Evolutionary conservation across 1,284 basidiomycete genomes (phyloP), one percentile per base, ranked within the genome.

Genomic region (Pseudozyma flocculosa): DNA sequence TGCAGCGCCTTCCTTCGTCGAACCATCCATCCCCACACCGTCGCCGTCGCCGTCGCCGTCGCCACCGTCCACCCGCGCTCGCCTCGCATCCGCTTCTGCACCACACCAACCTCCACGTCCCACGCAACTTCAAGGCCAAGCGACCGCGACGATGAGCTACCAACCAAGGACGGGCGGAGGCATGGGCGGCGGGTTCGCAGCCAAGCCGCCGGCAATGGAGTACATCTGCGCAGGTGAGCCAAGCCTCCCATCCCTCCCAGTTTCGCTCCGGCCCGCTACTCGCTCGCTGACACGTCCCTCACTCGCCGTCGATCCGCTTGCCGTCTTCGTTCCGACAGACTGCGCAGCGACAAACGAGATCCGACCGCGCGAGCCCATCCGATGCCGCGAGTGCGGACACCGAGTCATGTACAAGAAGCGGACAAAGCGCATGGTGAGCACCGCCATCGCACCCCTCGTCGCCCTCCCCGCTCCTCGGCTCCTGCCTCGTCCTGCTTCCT

Each of bases 331-430:
- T n/a, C n/a, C 26, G 11, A 9, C 63, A 95, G 93, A 97, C 79
- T 97, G 94, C 79, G 90, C 91, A 54, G 88, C 88, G 3, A 89
- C 90, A 81, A 96, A 95, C 78, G 87, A 89, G 74, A 93, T 97
- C 79, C 88, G 87, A 79, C 83, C 90, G n/a, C 83, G 90, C 57
- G 94, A 98, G 79, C 90, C 92, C 41, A 95, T 97, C 71, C 87
- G 94, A 52, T 98, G 94, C 81, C 85, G 89, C 71, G 92, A 97
- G 79, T 98, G 94, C 76, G 94, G 94, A 2, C 94, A 96, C 79
- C 87, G 94, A 62, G 93, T 98, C 79, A 95, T 98, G 91, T 97
- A 96, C 83, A 98, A 98, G 82, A 95, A 95, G 80, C 83, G 94
- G 71, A 96, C 93, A 19, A 90, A 87, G 78, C 84, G 91, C 82